Base-by-base conservation (phyloP, 2,329 filamentous ascomycete genomes). In the Pseudopyricularia javanii region DNA sequence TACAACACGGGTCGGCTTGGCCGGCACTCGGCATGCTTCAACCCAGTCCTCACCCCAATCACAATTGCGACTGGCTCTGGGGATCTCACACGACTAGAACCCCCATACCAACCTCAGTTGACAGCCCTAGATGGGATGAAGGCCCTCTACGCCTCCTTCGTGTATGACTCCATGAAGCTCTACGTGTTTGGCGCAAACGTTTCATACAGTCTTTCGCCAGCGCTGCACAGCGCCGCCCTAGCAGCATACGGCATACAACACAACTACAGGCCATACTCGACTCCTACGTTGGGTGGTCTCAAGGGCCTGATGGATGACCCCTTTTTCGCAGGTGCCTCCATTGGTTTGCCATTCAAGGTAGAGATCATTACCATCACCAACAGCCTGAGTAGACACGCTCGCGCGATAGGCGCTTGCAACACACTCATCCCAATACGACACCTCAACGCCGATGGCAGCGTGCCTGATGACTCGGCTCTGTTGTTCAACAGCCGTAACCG, bases 211-310 rank as follows among this genome's bases (percentile, higher is more conserved):
- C 65, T 90, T 53, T 89, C 86, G 0, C 86, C 86, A 1, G 82
- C 83, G 7, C 90, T 90, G 85, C 86, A 91, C 63, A 86, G 82
- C 53, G 74, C 82, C 6, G 86, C 85, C 0, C 80, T 86, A 54
- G 71, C 74, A 51, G 76, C 75, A 1, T 85, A 80, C 57, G 86
- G 85, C 0, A 79, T 90, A 63, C 81, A 80, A 0, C 86, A 90
- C 59, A 66, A 73, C 6, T 89, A 88, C 61, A 68, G 72, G n/a
- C 79, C 80, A 1, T 74, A 80, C 54, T 83, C 86, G 50, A 81
- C 82, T 5, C 68, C 74, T 17, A 79, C 79, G 0, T 64, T 90
- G 11, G 76, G 79, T 35, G 78, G 79, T 11, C 70, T 90, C n/a
- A 75, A 77, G 56, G 74, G 79, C 20, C 69, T 88, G 2, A 78